Base-by-base conservation (phyloP, 306 rosid species). In the Arachis hypogaea region DNA sequence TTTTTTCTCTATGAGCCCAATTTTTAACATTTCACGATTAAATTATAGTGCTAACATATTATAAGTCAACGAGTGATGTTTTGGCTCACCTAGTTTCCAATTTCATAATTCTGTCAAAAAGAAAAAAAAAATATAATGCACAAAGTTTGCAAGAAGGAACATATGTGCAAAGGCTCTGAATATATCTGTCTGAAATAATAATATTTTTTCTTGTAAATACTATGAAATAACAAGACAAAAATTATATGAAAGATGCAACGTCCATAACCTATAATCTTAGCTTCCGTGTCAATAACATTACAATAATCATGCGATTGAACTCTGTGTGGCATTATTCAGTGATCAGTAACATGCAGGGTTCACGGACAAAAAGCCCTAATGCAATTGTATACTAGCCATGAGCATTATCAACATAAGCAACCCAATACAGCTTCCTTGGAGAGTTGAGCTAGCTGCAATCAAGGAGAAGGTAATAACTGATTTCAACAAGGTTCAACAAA, bases 381-480 rank as follows among this genome's bases (percentile, higher is more conserved):
- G 57, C 86, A 67, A 58, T 71, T 9, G 63, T 56, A 80, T 9
- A 77, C 47, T 68, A 44, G 60, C 73, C 72, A 79, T 40, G 58
- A 69, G 72, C 63, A 69, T 43, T 58, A 62, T 66, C 68, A 77
- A 56, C 62, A 71, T 14, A 28, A 75, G 60, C 61, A 66, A 41
- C 82, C 83, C 75, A 66, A 49, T 8, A 33, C 66, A 71, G 38
- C 62, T 62, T 63, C 79, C 77, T 71, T 22, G 83, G 36, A 56
- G 10, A 58, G 58, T 66, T 2, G 78, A 74, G 77, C 82, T 38
- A 77, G 66, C 90, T 86, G 92, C 50, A 41, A 49, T 18, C 18
- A 18, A 18, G 18, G 18, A 14, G 1, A 55, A 62, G 60, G 29
- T 38, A 4, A 6, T 0, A 54, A 14, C 5, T 3, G 67, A 51